Percentiles rank a stretch among this genome's conserved stretches.
phyloP scores from a whole-genome alignment of 2,329 filamentous ascomycete species.

The Ciborinia camelliae region DNA sequence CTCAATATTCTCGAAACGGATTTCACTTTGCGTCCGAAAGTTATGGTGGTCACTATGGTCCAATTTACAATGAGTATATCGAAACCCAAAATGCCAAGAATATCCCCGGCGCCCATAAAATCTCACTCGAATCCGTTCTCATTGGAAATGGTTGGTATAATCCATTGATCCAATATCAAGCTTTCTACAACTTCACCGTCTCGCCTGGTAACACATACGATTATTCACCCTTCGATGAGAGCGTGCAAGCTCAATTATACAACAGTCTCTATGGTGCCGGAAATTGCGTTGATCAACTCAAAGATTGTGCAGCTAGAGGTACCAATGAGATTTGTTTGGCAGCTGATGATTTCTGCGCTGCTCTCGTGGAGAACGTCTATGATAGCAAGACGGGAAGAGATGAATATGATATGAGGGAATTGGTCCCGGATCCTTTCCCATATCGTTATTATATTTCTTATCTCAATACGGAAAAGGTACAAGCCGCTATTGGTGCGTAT shows the following conservation, averaged over 20 bases:
- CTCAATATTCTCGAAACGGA: slow-evolving; percentile 46
- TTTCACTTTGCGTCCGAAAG: slow-evolving; percentile 56
- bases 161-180: slow-evolving; percentile 52
- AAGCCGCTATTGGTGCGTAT: slow-evolving; percentile 56
- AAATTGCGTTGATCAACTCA: slow-evolving; percentile 57
- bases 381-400: slow-evolving; percentile 52
- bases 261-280: slow-evolving; percentile 58
- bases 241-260: slow-evolving; percentile 50
- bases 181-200: slow-evolving; percentile 57
- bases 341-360: slow-evolving; percentile 51
- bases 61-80: slow-evolving; percentile 55
- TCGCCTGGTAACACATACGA: slow-evolving; percentile 51
- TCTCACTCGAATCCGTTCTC: slow-evolving; percentile 48
- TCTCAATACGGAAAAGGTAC: slow-evolving; percentile 53
- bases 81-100: slow-evolving; percentile 59
- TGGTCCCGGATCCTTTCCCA: slow-evolving; percentile 55
- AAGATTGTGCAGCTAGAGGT: slow-evolving; percentile 51
- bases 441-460: slow-evolving; percentile 54
- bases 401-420: slow-evolving; percentile 58
- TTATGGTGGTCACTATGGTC: slow-evolving; percentile 57
- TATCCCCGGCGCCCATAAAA: slow-evolving; percentile 45
- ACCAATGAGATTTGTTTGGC: slow-evolving; percentile 49
- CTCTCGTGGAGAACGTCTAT: slow-evolving; percentile 51
- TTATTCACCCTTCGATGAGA: slow-evolving; percentile 49
- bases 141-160: slow-evolving; percentile 60